phyloP scores from a whole-genome alignment of 768 basidiomycete genomes.

The Clathrus columnatus region DNA sequence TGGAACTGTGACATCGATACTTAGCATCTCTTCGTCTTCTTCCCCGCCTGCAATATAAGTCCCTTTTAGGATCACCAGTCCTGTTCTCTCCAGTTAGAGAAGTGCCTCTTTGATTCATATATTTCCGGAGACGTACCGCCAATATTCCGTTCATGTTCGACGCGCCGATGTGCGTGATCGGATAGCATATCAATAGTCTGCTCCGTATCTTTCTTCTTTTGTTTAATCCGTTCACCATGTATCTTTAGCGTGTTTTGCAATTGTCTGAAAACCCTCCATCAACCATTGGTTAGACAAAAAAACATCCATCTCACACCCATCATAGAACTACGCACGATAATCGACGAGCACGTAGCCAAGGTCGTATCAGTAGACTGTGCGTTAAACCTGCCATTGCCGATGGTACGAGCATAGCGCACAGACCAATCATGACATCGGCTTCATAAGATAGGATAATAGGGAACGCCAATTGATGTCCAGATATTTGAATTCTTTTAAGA shows the following conservation, averaged over 20 bases:
- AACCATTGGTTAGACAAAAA: conserved; percentile 9
- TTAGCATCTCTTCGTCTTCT: conserved; percentile 42
- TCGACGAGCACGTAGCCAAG: conserved; percentile 44
- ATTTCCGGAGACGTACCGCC: conserved; percentile 40
- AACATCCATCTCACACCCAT: conserved; percentile 1
- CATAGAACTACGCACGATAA: conserved; percentile 35
- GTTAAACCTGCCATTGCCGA: conserved; percentile 1
- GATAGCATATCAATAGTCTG: conserved; percentile 54
- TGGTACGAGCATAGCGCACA: conserved; percentile 6
- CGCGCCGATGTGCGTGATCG: conserved; percentile 57
- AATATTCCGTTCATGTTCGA: conserved; percentile 51
- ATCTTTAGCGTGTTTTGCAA: conserved; percentile 56
- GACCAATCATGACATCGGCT: conserved; percentile 7
- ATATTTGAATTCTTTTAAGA: neutral
- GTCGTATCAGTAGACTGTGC: conserved; percentile 41
- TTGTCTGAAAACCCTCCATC: conserved; percentile 35
- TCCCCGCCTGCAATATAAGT: conserved; percentile 52
- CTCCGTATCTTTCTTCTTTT: conserved; percentile 52
- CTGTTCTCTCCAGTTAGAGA: conserved; percentile 27
- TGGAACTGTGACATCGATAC: conserved; percentile 69
- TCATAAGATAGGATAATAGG: conserved; percentile 5
- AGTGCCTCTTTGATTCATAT: neutral
- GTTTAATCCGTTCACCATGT: conserved; percentile 55
- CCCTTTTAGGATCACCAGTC: conserved; percentile 70
- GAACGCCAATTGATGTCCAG: neutral